Percentiles rank a stretch among this genome's conserved stretches.
Evolutionary conservation across 148 eudicot genomes (phyloP).

Genomic region (Polygonum maritimum): DNA sequence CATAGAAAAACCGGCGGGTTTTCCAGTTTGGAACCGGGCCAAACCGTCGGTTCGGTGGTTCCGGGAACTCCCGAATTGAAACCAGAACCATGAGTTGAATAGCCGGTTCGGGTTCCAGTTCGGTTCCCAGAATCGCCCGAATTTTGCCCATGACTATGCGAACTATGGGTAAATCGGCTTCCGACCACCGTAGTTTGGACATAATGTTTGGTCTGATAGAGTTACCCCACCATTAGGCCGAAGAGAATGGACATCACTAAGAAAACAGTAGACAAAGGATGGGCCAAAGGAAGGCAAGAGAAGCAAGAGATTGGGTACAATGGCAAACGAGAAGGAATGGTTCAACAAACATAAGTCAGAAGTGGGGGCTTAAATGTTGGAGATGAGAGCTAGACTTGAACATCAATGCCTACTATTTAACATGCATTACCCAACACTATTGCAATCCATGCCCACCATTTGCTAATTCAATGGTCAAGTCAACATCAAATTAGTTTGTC

Average conservation of each 20-base stretch:
- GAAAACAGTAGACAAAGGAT: conserved; percentile 3
- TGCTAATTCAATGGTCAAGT: background rate
- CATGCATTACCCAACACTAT: background rate
- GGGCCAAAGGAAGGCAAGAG: conserved; percentile 2
- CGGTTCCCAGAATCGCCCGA: too few relatives aligned
- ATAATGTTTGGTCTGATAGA: background rate
- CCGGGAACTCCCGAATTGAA: too few relatives aligned
- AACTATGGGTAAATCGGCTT: background rate
- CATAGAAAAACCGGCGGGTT: too few relatives aligned
- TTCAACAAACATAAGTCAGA: background rate
- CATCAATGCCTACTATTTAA: background rate
- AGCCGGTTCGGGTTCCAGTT: too few relatives aligned
- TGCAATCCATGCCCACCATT: background rate
- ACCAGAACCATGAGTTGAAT: too few relatives aligned
- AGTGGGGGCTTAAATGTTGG: conserved; percentile 6
- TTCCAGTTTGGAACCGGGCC: too few relatives aligned
- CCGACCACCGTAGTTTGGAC: background rate
- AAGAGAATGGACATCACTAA: background rate
- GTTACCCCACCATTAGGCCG: background rate
- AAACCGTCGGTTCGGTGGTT: too few relatives aligned
- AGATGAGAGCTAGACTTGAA: background rate
- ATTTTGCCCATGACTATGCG: too few relatives aligned
- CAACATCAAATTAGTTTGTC: background rate
- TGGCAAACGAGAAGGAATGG: background rate
- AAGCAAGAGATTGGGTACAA: background rate